Evolutionary conservation across 2,329 filamentous ascomycete genomes (phyloP).

Genomic region (Penicillium rolfsii): DNA sequence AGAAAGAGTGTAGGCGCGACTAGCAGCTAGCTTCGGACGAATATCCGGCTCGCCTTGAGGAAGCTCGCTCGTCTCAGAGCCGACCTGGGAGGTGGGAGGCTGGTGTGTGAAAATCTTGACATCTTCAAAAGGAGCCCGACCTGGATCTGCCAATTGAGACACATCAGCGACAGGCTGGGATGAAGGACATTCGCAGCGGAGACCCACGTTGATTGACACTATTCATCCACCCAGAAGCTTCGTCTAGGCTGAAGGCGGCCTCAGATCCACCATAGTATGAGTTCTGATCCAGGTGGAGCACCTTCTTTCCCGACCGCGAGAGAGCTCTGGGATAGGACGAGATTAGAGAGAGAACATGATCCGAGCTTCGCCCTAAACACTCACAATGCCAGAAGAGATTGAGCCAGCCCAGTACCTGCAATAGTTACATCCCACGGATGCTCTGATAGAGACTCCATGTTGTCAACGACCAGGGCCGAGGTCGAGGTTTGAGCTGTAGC

Average conservation of each 20-base stretch:
- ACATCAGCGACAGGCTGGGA: constrained; percentile 27
- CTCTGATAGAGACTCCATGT: constrained; percentile 74
- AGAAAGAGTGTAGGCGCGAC: constrained; percentile 79
- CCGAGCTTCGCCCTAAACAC: constrained; percentile 29
- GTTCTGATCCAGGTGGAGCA: constrained; percentile 87
- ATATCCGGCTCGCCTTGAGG: constrained; percentile 18
- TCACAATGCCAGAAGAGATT: constrained; percentile 79
- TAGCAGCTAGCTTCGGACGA: constrained; percentile 44
- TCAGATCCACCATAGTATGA: constrained; percentile 85
- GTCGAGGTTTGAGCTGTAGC: constrained; percentile 24
- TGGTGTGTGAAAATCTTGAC: constrained; percentile 36
- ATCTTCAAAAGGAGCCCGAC: constrained; percentile 44
- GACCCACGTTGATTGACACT: constrained; percentile 46
- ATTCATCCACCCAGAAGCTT: constrained; percentile 74
- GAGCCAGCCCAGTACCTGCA: constrained; percentile 74
- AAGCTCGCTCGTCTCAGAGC: constrained; percentile 9
- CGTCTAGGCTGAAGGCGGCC: constrained; percentile 81
- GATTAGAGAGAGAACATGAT: constrained; percentile 51
- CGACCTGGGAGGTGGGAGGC: constrained; percentile 1
- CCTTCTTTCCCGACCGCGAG: constrained; percentile 87
- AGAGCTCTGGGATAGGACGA: constrained; percentile 69
- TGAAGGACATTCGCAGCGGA: constrained; percentile 12
- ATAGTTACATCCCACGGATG: constrained; percentile 80
- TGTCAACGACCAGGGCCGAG: constrained; percentile 16
- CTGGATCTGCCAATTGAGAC: constrained; percentile 37